Percentiles rank a stretch among this genome's conserved stretches.
phyloP scores from a whole-genome alignment of 169 alveolate species.

The Cryptosporidium andersoni region DNA sequence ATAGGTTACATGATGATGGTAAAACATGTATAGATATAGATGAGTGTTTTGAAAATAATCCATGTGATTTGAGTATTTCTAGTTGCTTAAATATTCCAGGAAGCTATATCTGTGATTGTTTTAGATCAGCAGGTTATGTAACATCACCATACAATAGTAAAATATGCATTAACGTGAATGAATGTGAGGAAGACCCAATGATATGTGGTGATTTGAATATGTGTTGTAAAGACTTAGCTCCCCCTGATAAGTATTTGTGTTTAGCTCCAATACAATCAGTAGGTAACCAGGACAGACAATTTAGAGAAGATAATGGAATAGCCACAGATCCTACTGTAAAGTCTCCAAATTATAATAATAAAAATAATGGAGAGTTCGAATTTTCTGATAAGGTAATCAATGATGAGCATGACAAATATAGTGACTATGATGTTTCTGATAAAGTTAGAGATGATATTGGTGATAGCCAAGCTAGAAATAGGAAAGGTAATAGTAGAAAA shows the following conservation, averaged over 20 bases:
- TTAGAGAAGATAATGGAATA: background rate
- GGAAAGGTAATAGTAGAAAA: background rate
- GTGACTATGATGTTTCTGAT: too few species aligned
- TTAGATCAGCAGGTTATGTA: conserved; percentile 71
- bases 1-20: conserved; percentile 69
- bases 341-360: background rate
- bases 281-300: too few species aligned
- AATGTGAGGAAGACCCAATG: conserved; percentile 75
- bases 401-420: background rate
- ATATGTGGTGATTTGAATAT: conserved; percentile 76
- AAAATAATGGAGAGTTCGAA: conserved; percentile 8
- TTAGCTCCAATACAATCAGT: conserved; percentile 8
- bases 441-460: too few species aligned
- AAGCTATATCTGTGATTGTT: conserved; percentile 74
- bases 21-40: conserved; percentile 73
- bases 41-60: conserved; percentile 73
- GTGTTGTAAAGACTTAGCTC: conserved; percentile 76
- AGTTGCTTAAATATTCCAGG: conserved; percentile 73
- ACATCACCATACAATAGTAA: conserved; percentile 57
- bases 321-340: background rate
- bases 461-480: background rate
- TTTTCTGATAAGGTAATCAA: background rate
- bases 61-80: conserved; percentile 74
- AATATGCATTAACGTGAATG: conserved; percentile 73
- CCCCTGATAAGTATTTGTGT: conserved; percentile 75